A percentile compares a stretch with the other conserved stretches of the same genome.
phyloP scores from a whole-genome alignment of 2,329 filamentous ascomycete species.

The Raffaelea ambrosiae region DNA sequence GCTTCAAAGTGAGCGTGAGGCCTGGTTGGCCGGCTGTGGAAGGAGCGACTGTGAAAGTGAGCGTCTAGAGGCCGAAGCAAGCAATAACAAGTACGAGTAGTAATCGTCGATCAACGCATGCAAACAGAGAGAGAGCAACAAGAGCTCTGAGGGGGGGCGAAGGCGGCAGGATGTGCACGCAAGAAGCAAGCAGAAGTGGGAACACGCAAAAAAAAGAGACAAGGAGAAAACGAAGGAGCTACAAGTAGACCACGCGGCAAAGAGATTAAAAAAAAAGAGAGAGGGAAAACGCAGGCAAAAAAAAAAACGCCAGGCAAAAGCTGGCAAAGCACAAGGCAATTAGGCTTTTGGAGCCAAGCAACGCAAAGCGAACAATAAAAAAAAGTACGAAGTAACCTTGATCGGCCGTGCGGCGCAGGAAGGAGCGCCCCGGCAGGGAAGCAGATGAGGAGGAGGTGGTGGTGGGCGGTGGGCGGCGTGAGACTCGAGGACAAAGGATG shows the following conservation, averaged over 20 bases:
- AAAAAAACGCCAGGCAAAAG: not conserved
- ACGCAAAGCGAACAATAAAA: not conserved
- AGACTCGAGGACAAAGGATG: too few relatives aligned
- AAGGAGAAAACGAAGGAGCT: constrained; percentile 13
- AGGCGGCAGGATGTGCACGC: not conserved
- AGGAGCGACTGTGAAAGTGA: not conserved
- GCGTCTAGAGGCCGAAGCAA: not conserved
- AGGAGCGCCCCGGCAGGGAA: too few relatives aligned
- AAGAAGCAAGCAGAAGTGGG: not conserved
- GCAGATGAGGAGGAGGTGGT: too few relatives aligned
- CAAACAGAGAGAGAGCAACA: not conserved
- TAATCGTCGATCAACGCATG: too few relatives aligned
- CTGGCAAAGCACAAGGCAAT: not conserved
- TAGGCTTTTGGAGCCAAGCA: too few relatives aligned
- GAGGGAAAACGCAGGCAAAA: not conserved
- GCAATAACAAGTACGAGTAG: not conserved
- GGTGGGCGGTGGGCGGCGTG: too few relatives aligned
- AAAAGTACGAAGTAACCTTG: not conserved
- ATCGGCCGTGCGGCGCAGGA: too few relatives aligned
- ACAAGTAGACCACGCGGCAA: not conserved
- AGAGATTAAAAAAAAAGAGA: not conserved
- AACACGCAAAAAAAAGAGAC: not conserved
- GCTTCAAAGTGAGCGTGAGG: not conserved
- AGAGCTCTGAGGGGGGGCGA: not conserved
- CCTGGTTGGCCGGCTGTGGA: not conserved